Evolutionary conservation across 495 filamentous ascomycete genomes (phyloP).

Genomic region (Hyaloscypha bicolor): DNA sequence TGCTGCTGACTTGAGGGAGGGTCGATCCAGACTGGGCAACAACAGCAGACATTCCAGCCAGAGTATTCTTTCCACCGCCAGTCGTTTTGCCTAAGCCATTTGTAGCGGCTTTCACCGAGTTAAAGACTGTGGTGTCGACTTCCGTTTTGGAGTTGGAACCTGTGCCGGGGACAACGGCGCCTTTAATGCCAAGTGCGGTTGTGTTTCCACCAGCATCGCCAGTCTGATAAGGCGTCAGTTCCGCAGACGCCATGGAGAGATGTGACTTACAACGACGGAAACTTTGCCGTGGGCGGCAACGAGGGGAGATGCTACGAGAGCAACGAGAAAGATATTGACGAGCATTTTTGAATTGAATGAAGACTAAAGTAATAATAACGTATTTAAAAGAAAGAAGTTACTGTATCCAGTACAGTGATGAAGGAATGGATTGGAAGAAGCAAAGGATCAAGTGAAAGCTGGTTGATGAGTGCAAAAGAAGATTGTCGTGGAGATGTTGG

Average conservation of each 20-base stretch:
- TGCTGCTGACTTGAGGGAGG: constrained; percentile 25
- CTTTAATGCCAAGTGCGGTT: constrained; percentile 11
- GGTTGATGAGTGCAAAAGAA: no score
- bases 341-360: no score
- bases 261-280: background rate
- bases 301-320: constrained; percentile 11
- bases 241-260: no score
- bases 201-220: constrained; percentile 15
- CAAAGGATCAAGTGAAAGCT: no score
- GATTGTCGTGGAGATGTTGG: no score
- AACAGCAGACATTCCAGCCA: background rate
- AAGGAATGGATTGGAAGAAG: no score
- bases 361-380: no score
- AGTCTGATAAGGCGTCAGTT: background rate
- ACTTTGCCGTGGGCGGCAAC: constrained; percentile 16
- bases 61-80: background rate
- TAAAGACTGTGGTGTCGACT: background rate
- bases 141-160: constrained; percentile 8
- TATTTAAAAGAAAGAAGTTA: no score
- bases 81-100: no score
- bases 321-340: background rate
- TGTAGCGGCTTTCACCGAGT: no score
- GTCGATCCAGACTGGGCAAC: constrained; percentile 30
- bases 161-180: constrained; percentile 12
- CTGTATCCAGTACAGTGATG: no score